Conservation (phyloP, 2,329 filamentous ascomycete species). For the Zopfia rhizophila region DNA sequence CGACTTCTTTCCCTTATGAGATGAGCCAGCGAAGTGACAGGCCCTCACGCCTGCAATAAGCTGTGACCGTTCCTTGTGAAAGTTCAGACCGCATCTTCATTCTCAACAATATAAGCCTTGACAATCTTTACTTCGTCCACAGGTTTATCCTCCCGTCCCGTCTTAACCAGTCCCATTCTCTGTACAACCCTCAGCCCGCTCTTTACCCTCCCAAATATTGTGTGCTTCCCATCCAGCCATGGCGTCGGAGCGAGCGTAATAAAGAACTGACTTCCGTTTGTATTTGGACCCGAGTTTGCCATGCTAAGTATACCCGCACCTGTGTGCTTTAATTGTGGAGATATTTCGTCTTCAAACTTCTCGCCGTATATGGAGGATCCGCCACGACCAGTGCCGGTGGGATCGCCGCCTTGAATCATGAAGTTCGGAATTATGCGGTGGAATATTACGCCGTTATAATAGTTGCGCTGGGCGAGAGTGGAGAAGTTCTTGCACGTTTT, state of each 20-base stretch:
- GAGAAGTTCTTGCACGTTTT: slow-evolving; percentile 90
- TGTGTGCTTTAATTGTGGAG: slow-evolving; percentile 81
- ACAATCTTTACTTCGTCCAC: slow-evolving; percentile 84
- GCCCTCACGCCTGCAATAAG: too few relatives aligned
- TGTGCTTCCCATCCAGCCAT: slow-evolving; percentile 97
- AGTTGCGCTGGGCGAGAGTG: slow-evolving; percentile 81
- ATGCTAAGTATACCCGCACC: slow-evolving; percentile 94
- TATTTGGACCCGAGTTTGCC: slow-evolving; percentile 93
- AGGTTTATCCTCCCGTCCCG: slow-evolving; percentile 81
- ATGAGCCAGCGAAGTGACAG: neutral
- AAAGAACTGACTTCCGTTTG: slow-evolving; percentile 96
- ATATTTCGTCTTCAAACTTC: slow-evolving; percentile 94
- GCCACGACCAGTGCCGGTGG: slow-evolving; percentile 90
- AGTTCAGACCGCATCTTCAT: slow-evolving; percentile 57
- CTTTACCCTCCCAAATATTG: slow-evolving; percentile 93
- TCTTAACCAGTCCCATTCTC: slow-evolving; percentile 88
- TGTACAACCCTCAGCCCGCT: slow-evolving; percentile 84
- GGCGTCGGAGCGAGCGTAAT: slow-evolving; percentile 93
- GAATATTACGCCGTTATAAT: slow-evolving; percentile 88
- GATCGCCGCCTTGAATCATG: slow-evolving; percentile 96
- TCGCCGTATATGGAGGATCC: slow-evolving; percentile 91
- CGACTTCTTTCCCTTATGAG: too few relatives aligned
- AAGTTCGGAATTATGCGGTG: slow-evolving; percentile 96
- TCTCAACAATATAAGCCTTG: slow-evolving; percentile 75
- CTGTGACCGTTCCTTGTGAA: neutral